A percentile compares a stretch with the other conserved stretches of the same genome.
These are phyloP conservation scores for Cryptosporidium meleagridis DNA, from an alignment of 169 alveolate genomes.

Conservation along the genomic window DNA sequence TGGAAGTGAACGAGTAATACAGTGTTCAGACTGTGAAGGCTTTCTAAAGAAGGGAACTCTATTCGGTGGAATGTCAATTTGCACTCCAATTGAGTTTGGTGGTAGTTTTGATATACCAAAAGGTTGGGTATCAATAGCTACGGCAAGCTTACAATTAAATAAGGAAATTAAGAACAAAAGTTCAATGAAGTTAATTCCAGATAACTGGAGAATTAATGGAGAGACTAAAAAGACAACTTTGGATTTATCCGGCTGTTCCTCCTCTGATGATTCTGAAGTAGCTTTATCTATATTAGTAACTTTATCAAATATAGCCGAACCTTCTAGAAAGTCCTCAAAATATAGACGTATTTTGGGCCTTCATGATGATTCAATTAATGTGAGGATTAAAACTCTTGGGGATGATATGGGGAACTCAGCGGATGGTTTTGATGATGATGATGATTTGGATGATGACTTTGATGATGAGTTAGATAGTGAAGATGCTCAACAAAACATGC, in stretches of 20 bases:
- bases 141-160: slow-evolving; percentile 31
- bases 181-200: slow-evolving; percentile 39
- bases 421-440: background rate
- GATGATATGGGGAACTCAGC: background rate
- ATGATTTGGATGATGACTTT: slow-evolving; percentile 16
- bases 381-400: slow-evolving; percentile 35
- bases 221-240: background rate
- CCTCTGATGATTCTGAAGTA: background rate
- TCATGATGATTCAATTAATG: slow-evolving; percentile 54
- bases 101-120: slow-evolving; percentile 53
- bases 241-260: slow-evolving; percentile 22
- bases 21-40: slow-evolving; percentile 65
- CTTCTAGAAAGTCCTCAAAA: slow-evolving; percentile 7
- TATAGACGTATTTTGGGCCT: slow-evolving; percentile 34
- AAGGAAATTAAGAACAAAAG: slow-evolving; percentile 57
- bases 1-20: slow-evolving; percentile 47
- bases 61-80: slow-evolving; percentile 65
- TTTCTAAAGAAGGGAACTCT: slow-evolving; percentile 61
- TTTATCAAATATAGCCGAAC: slow-evolving; percentile 13
- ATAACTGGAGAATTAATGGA: slow-evolving; percentile 43
- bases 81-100: slow-evolving; percentile 65
- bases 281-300: slow-evolving; percentile 51
- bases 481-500: background rate
- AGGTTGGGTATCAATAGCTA: slow-evolving; percentile 68
- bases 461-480: slow-evolving; percentile 33